A percentile compares a stretch with the other conserved stretches of the same genome.
Conservation (phyloP, 1,139 yeast genomes). For the Yamadazyma buinensis region DNA sequence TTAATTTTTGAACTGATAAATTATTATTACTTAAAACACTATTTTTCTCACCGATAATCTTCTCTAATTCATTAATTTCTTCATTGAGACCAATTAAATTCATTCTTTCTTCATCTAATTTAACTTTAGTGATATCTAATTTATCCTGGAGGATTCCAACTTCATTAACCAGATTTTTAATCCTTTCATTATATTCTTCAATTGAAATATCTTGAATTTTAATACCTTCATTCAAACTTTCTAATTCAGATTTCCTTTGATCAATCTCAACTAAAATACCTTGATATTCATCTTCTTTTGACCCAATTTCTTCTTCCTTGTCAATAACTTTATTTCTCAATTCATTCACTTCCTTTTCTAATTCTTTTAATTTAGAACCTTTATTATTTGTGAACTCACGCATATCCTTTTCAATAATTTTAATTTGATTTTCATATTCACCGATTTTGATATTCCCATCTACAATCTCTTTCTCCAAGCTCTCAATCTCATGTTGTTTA, state of each 20-base stretch:
- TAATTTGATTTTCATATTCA: conserved; percentile 41
- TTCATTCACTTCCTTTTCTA: conserved; percentile 51
- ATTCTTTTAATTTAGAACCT: conserved; percentile 69
- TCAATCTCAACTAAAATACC: conserved; percentile 67
- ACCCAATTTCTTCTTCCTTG: conserved; percentile 42
- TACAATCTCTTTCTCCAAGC: conserved; percentile 36
- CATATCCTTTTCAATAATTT: conserved; percentile 68
- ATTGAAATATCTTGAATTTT: conserved; percentile 24
- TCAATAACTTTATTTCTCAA: conserved; percentile 34
- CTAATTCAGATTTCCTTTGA: conserved; percentile 58
- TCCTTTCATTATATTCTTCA: conserved; percentile 36
- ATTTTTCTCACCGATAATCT: conserved; percentile 49
- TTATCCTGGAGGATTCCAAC: conserved; percentile 24
- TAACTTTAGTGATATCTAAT: conserved; percentile 34
- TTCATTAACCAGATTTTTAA: conserved; percentile 22
- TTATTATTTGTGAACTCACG: conserved; percentile 77
- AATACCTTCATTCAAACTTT: conserved; percentile 40
- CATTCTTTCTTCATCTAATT: conserved; percentile 60
- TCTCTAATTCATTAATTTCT: conserved; percentile 65
- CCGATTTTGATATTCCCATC: conserved; percentile 26
- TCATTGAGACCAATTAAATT: conserved; percentile 70
- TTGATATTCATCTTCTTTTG: conserved; percentile 55
- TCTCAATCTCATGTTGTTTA: conserved; percentile 46
- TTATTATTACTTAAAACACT: conserved; percentile 48
- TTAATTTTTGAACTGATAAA: conserved; percentile 54